Evolutionary conservation across 495 filamentous ascomycete species (phyloP), one percentile per base, ranked within the genome.

Genomic region (Aspergillus steynii): DNA sequence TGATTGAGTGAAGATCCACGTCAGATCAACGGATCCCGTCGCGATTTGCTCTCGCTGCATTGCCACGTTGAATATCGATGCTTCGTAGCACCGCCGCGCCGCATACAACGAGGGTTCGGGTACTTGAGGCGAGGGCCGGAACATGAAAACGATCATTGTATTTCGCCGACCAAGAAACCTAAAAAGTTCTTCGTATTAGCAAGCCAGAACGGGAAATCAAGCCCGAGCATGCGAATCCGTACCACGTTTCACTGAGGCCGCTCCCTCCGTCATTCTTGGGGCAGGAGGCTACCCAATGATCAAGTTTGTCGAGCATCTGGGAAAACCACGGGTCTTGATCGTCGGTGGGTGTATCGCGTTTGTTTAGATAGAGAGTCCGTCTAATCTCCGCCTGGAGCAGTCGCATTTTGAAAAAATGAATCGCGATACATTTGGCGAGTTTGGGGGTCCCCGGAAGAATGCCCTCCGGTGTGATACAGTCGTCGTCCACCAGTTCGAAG

Each of bases 391-490:
- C 83, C 70, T 97, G 94, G 5, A 95, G 74, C 32, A 95, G 74
- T 57, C 91, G 84, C 93, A 98, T 97, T 68, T 89, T 90, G 74
- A 91, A 92, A 64, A 95, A 96, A 72, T 98, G 93, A 59, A 96
- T 92, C 8, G 90, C 86, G 25, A 96, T 86, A 64, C 90, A 82
- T 73, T 98, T 98, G 71, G 86, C 88, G 51, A 91, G 76, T 28
- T 88, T 87, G 0, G 82, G 82, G 27, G 84, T 87, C 12, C 84
- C 90, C 1, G 85, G 83, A 20, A 82, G 74, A 51, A 97, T 87
- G 8, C 90, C 93, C n/a, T 86, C 78, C n/a, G 83, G 75, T 2
- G 87, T 91, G 65, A 98, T 96, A 69, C 88, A 86, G 32, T 85
- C 79, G 73, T 98, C 94, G 59, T 91, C 86, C 29, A 90, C 85